phyloP scores from a whole-genome alignment of 805 yeast species.

The Tetrapisispora fleetii region DNA sequence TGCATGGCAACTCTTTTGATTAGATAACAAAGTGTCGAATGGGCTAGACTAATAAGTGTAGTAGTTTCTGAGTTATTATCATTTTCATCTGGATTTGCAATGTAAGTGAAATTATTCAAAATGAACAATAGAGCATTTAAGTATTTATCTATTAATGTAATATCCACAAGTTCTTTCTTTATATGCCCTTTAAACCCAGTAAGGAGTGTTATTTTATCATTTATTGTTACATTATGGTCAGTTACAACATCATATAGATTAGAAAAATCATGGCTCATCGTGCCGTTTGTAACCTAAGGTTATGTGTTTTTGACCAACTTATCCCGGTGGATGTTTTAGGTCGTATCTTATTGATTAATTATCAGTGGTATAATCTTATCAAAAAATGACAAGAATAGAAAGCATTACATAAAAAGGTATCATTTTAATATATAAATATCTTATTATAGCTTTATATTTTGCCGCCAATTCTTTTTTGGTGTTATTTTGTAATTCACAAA shows the following conservation, averaged over 20 bases:
- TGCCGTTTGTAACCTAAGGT: background rate
- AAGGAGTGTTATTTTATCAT: constrained; percentile 14
- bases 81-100: background rate
- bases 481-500: background rate
- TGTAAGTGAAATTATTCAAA: background rate
- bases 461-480: background rate
- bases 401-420: no score
- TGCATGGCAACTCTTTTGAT: constrained; percentile 36
- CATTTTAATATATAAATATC: background rate
- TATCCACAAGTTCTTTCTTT: constrained; percentile 26
- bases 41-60: constrained; percentile 21
- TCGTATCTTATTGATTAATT: no score
- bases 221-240: constrained; percentile 4
- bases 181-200: constrained; percentile 28
- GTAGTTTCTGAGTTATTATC: constrained; percentile 1
- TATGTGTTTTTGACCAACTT: no score
- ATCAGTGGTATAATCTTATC: no score
- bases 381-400: no score
- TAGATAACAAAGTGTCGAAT: constrained; percentile 37
- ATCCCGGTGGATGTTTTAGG: no score
- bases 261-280: background rate
- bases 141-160: constrained; percentile 16
- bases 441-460: background rate
- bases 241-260: background rate
- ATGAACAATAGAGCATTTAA: constrained; percentile 18